Evolutionary conservation across 305 asterid species (phyloP).

Genomic region (Euphrasia arctica): DNA sequence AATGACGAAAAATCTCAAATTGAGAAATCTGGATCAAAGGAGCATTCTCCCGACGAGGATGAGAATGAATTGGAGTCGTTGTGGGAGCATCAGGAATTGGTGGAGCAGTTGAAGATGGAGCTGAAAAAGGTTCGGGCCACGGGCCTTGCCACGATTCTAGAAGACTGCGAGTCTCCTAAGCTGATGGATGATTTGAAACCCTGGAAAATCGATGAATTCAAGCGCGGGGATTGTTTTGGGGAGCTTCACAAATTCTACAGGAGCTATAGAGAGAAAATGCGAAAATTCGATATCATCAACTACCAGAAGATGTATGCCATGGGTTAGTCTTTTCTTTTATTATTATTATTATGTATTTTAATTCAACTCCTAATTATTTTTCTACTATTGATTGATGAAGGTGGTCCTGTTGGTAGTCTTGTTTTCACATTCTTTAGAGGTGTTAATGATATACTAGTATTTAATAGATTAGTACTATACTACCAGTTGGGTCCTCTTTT

Average conservation of each 20-base stretch:
- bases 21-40: slow-evolving; percentile 32
- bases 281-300: slow-evolving; percentile 83
- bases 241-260: slow-evolving; percentile 82
- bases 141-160: slow-evolving; percentile 92
- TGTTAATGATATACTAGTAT: too few relatives aligned
- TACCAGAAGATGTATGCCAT: slow-evolving; percentile 99
- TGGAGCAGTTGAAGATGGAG: slow-evolving; percentile 91
- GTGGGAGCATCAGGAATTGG: slow-evolving; percentile 98
- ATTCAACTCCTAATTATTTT: background rate
- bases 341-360: background rate
- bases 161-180: slow-evolving; percentile 83
- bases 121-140: slow-evolving; percentile 76
- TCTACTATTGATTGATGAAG: background rate
- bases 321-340: slow-evolving; percentile 49
- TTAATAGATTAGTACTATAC: too few relatives aligned
- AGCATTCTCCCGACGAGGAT: slow-evolving; percentile 39
- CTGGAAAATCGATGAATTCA: slow-evolving; percentile 85
- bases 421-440: slow-evolving; percentile 10
- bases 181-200: slow-evolving; percentile 78
- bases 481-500: background rate
- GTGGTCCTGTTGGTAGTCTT: background rate
- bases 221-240: slow-evolving; percentile 57
- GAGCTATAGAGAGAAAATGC: slow-evolving; percentile 80
- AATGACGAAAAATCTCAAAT: slow-evolving; percentile 23
- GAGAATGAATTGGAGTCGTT: slow-evolving; percentile 61